Evolutionary conservation across 2,329 filamentous ascomycete species (phyloP), one percentile per base, ranked within the genome.

Genomic region (Elsinoe perseae): DNA sequence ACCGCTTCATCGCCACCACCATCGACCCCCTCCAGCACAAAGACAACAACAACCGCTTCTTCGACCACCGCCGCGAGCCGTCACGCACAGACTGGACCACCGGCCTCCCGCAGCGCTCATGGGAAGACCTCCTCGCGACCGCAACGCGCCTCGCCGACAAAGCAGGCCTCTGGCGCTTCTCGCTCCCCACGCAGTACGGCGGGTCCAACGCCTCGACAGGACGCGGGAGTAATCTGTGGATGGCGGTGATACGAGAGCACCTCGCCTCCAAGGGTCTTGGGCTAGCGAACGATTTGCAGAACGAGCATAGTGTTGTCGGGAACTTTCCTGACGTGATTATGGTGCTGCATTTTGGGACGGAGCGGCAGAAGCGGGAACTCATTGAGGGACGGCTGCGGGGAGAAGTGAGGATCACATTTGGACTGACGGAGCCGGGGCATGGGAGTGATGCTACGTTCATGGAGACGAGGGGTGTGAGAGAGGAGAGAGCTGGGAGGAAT

Each of bases 371-470:
- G 64, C 66, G 70, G 44, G 74, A 76, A 27, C 70, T 81, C 38
- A 83, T 84, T 55, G 67, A 72, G 1, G 75, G 76, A 2, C 70
- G 80, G 40, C 67, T 84, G 43, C 64, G 71, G 8, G 80, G 80
- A 8, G 74, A 76, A 54, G 77, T 82, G 57, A 70, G 77, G 36
- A 76, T 80, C 61, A 82, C 80, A 0, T 84, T 84, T 66, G 82
- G 82, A 3, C 65, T 84, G 62, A 84, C 81, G 6, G 82, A 84
- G 67, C 79, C 79, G 14, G 75, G 74, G 16, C 81, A 84, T 63
- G 82, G 82, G 16, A 82, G 78, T 58, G 81, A 84, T 67, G 81
- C 80, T 4, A 84, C 81, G 2, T 78, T 80, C 63, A 83, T 84
- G 79, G 76, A 73, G 20, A 84, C 81, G 0, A 70, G 66, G 23